Evolutionary conservation across 1,139 yeast species (phyloP), one percentile per base, ranked within the genome.

Genomic region (Pichia sp.): DNA sequence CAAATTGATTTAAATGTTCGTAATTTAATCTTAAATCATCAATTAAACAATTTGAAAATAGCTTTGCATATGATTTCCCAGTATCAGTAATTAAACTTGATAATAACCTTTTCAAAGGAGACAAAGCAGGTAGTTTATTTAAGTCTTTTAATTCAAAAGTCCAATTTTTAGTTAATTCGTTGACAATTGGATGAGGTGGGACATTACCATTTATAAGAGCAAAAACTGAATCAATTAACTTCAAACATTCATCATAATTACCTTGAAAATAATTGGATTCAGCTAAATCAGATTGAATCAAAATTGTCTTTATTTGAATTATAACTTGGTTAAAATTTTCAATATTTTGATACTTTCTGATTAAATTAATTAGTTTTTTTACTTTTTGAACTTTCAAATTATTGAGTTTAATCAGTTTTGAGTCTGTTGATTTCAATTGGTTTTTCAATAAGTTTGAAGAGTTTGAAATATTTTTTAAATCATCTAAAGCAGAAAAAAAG

Each of bases 401-500:
- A 53, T 83, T 84, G 27, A 83, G 67, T 0, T 56, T 51, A 3
- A 69, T 64, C 8, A 86, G 62, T 30, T 75, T 71, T 1, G 61
- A 52, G 46, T 76, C 70, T 18, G 91, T 70, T 2, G 63, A 64
- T 34, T 75, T 69, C 49, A 87, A 74, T 46, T 75, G 70, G 3
- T 67, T 67, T 0, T 84, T 72, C 42, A 90, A 78, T 10, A 67
- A 66, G 9, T 74, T 69, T 0, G 95, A 81, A 57, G 81, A 81
- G 1, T 66, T 65, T 52, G 83, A 80, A 46, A 93, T 83, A 11
- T 73, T 74, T 58, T 80, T 77, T 54, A 95, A 77, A 60, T 88
- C 96, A 52, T 83, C 90, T 53, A 95, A 72, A 0, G 96, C 91
- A 49, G 81, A 80, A 68, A 91, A 90, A 65, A 93, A 93, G 5